Base-by-base conservation (phyloP, 768 basidiomycete species). In the Termitomyces sp. region DNA sequence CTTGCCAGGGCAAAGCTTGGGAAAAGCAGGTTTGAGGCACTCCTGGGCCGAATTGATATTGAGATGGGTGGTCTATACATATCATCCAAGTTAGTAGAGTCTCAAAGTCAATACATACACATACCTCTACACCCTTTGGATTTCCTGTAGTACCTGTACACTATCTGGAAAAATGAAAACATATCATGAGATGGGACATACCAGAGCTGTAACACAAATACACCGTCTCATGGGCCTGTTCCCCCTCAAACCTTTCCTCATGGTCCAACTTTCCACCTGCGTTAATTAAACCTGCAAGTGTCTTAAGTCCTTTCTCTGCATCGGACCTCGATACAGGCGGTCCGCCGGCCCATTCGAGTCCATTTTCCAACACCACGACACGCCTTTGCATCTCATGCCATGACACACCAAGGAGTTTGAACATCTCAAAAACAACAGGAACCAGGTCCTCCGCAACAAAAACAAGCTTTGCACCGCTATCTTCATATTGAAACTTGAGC, bases 71-170 rank as follows among this genome's bases (percentile, higher is more conserved):
- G 86, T 86, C 82, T 84, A 63, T 8, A 30, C 15, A 41, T 27
- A 31, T 39, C 27, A 34, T 24, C 22, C 12, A 27, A 27, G 37
- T 54, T 3, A 46, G 9, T 8, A 33, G 4, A 39, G 6, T 37
- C 16, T 22, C 9, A 54, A 52, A 13, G 22, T 15, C 22, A 7
- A 57, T 5, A 34, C 1, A 45, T 4, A 16, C 1, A 22, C 65
- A 57, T 63, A 80, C 80, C 74, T 80, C 78, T 16, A 81, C 79
- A 55, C 81, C 91, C 70, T 93, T 94, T 1, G 91, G 85, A 60
- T 84, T 84, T 2, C 91, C 89, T 0, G 88, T 91, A 1, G 91
- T 93, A 8, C 91, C 91, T 68, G 20, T 12, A 42, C 73, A 74
- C 11, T 7, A 76, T 58, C 9, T 49, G 57, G 2, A 33, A 52